These are phyloP conservation scores for Clitocybe nebularis DNA, from an alignment of 1,284 basidiomycete genomes.

Conservation along the genomic window DNA sequence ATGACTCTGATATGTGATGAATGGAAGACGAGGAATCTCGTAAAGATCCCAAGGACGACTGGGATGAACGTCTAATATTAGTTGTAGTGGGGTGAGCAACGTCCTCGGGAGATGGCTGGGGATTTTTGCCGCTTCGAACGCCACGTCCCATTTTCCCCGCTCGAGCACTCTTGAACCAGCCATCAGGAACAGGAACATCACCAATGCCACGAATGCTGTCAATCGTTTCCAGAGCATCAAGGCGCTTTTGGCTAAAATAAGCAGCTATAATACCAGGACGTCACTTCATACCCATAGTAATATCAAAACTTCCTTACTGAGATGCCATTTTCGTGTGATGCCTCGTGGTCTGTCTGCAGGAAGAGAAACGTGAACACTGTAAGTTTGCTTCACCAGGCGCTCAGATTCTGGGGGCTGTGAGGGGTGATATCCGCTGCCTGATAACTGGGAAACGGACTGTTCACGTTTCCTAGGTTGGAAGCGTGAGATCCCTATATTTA, in stretches of 20 bases:
- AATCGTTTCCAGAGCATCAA: conserved; percentile 64
- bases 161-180: conserved; percentile 72
- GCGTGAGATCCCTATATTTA: background rate
- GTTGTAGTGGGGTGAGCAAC: conserved; percentile 17
- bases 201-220: conserved; percentile 63
- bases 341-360: conserved; percentile 62
- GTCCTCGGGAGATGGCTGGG: conserved; percentile 19
- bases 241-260: conserved; percentile 72
- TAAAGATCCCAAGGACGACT: conserved; percentile 17
- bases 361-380: conserved; percentile 71
- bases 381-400: conserved; percentile 78
- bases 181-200: conserved; percentile 62
- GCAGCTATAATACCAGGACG: conserved; percentile 55
- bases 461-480: conserved; percentile 13
- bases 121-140: conserved; percentile 29
- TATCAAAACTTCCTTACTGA: conserved; percentile 48
- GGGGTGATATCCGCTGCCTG: conserved; percentile 26
- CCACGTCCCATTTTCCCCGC: conserved; percentile 61
- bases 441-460: conserved; percentile 14
- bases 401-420: conserved; percentile 44
- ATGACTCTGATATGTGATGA: conserved; percentile 16
- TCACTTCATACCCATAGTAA: conserved; percentile 5
- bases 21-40: conserved; percentile 13
- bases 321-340: conserved; percentile 73
- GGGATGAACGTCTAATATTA: conserved; percentile 11